Evolutionary conservation across 768 basidiomycete species (phyloP).

Genomic region (Xerocomellus dryophilus): DNA sequence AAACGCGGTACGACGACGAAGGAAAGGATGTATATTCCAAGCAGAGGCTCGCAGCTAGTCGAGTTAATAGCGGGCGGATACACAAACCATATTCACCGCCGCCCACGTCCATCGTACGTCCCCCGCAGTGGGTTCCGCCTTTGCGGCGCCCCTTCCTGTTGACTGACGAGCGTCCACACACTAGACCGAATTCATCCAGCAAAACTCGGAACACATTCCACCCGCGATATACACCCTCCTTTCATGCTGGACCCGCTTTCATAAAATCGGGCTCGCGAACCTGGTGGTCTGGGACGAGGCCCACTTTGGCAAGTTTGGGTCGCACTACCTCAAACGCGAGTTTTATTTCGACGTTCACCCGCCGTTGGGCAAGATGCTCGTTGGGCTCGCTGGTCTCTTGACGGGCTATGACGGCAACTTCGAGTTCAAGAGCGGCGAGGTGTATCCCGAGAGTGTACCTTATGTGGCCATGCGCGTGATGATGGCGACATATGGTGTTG

Average conservation of each 20-base stretch:
- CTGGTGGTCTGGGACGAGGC: conserved; percentile 98
- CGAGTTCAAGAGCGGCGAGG: conserved; percentile 90
- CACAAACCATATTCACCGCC: conserved; percentile 63
- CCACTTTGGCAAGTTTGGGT: conserved; percentile 99
- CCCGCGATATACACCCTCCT: conserved; percentile 88
- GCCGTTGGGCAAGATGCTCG: conserved; percentile 98
- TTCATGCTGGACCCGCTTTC: conserved; percentile 92
- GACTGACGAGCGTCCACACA: not conserved
- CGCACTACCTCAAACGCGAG: conserved; percentile 96
- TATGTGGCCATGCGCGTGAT: conserved; percentile 95
- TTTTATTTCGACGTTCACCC: conserved; percentile 99
- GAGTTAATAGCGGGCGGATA: conserved; percentile 56
- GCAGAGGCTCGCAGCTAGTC: conserved; percentile 35
- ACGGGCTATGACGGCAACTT: conserved; percentile 89
- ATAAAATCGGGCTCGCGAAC: conserved; percentile 84
- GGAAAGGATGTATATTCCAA: conserved; percentile 69
- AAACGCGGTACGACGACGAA: conserved; percentile 48
- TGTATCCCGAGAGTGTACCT: conserved; percentile 81
- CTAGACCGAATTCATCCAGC: conserved; percentile 72
- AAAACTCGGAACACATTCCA: conserved; percentile 76
- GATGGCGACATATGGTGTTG: conserved; percentile 91
- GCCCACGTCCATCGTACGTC: conserved; percentile 58
- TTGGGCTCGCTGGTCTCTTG: conserved; percentile 87
- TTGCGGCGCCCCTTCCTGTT: conserved; percentile 2
- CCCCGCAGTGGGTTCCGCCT: not conserved